Evolutionary conservation across 257 asterid genomes (phyloP).

Genomic region (Anisodus tanguticus): DNA sequence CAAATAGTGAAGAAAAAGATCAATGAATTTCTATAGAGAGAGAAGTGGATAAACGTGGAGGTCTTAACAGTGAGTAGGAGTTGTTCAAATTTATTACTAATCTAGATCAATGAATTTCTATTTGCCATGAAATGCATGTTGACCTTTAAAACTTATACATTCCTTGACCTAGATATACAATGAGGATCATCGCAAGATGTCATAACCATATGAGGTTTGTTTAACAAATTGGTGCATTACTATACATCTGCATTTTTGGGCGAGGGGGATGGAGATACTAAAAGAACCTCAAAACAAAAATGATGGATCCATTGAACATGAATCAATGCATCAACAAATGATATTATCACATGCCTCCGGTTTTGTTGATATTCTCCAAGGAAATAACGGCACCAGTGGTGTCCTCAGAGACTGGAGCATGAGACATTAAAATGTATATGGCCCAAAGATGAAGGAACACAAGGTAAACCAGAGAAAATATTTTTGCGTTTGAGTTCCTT

Average conservation of each 20-base stretch:
- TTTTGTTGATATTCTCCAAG: conserved; percentile 79
- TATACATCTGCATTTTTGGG: conserved; percentile 26
- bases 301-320: conserved; percentile 21
- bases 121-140: conserved; percentile 14
- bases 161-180: background rate
- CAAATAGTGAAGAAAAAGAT: no score
- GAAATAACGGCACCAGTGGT: conserved; percentile 63
- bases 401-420: conserved; percentile 63
- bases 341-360: conserved; percentile 56
- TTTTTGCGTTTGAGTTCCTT: conserved; percentile 76
- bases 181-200: background rate
- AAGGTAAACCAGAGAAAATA: conserved; percentile 71
- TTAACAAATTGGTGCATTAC: conserved; percentile 22
- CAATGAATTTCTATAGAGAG: no score
- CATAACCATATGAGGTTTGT: background rate
- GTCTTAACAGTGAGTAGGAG: background rate
- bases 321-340: background rate
- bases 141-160: background rate
- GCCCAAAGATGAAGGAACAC: conserved; percentile 91
- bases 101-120: background rate
- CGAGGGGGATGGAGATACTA: background rate
- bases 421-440: conserved; percentile 68
- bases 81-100: background rate
- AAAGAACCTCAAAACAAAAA: conserved; percentile 25
- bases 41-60: background rate